These are phyloP conservation scores for Starmerella lactis-condensi DNA, from an alignment of 805 yeast species.

Conservation along the genomic window DNA sequence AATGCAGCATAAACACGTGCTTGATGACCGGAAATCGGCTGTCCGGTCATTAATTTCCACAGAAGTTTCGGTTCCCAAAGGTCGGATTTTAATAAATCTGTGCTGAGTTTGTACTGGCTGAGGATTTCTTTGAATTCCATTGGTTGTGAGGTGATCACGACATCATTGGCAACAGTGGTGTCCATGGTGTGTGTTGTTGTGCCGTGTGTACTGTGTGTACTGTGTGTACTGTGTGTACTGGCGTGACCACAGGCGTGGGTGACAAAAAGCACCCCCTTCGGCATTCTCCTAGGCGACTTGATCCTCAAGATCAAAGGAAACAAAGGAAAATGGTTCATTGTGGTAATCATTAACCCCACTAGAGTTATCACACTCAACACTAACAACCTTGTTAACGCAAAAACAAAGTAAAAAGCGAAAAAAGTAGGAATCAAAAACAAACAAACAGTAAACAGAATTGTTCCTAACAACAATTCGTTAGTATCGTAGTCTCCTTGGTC, in stretches of 20 bases:
- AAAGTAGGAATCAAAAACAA: constrained; percentile 73
- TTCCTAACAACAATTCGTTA: constrained; percentile 76
- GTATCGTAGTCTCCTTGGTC: constrained; percentile 71
- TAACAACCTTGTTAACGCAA: constrained; percentile 40
- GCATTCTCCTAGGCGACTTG: constrained; percentile 57
- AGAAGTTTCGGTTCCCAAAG: too few species aligned
- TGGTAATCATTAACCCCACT: constrained; percentile 42
- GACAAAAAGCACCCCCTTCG: constrained; percentile 40
- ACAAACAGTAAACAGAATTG: constrained; percentile 64
- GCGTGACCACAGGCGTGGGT: too few species aligned
- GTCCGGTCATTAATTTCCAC: too few species aligned
- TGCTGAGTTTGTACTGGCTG: constrained; percentile 26
- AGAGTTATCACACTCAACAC: constrained; percentile 32
- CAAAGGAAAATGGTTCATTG: constrained; percentile 68
- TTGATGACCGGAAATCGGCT: too few species aligned
- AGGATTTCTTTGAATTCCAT: constrained; percentile 30
- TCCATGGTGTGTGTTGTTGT: too few species aligned
- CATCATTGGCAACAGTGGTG: too few species aligned
- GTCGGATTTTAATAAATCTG: too few species aligned
- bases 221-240: background rate
- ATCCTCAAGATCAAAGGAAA: constrained; percentile 62
- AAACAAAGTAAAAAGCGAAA: constrained; percentile 60
- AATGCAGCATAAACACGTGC: too few species aligned
- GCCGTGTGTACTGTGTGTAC: too few species aligned
- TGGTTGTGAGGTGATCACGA: constrained; percentile 32